Evolutionary conservation across 768 basidiomycete species (phyloP), one percentile per base, ranked within the genome.

Genomic region (Coprinopsis strossmayeri): DNA sequence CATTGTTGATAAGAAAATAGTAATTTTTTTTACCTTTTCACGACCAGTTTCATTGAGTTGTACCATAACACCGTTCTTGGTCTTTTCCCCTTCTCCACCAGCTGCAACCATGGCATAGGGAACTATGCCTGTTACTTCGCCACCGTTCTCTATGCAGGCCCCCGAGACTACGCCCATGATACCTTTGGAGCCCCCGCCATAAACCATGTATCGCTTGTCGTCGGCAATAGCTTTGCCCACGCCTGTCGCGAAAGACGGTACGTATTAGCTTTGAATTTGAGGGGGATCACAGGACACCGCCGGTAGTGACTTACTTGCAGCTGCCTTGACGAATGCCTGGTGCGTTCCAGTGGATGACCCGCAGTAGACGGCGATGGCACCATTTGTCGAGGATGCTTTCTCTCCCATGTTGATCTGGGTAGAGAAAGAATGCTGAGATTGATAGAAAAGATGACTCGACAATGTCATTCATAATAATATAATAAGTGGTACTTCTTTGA

Each of bases 151-250:
- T 5, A 87, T 68, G 0, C 77, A 84, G 0, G 85, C 67, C 11
- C 71, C 67, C 0, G 89, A 87, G 7, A 93, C 81, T 39, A 77
- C 63, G 53, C 93, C 93, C 93, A 96, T 96, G 53, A 95, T 73
- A 1, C 93, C 93, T 35, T 73, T 71, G 17, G 73, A 71, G 0
- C 91, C 93, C 5, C 93, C 93, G 1, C 93, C 93, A 60, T 96
- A 97, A 2, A 97, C 76, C 12, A 96, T 72, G 2, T 81, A 77
- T 2, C 83, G 71, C 0, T 74, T 68, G 13, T 74, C 65, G 5
- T 64, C 63, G 2, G 81, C 89, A 23, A 95, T 66, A 0, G 91
- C 88, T 38, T 69, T 64, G 32, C 89, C 93, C 11, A 96, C 58
- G 18, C 90, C 88, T 87, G 39, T 54, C 30, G 30, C 7, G 30